Conservation (phyloP, 2,329 filamentous ascomycete species). For the Claviceps spartinae region DNA sequence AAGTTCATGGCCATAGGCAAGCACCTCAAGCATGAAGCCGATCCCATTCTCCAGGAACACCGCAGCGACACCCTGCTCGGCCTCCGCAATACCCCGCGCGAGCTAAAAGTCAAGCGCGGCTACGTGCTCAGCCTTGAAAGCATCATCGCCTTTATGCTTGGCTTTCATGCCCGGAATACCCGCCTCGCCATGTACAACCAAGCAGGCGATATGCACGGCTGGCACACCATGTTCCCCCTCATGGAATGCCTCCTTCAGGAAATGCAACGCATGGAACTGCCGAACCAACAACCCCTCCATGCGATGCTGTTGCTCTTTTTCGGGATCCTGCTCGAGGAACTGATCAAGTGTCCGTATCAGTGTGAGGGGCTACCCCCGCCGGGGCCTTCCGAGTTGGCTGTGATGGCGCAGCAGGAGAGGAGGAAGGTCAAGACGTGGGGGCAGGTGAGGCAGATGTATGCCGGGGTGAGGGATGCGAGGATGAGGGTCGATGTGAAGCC, state of each 20-base stretch:
- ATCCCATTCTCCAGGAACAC: slow-evolving; percentile 24
- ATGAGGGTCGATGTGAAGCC: slow-evolving; percentile 21
- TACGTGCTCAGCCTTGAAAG: slow-evolving; percentile 34
- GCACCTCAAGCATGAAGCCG: slow-evolving; percentile 41
- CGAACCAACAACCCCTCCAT: slow-evolving; percentile 25
- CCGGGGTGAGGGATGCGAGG: slow-evolving; percentile 15
- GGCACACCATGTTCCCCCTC: slow-evolving; percentile 32
- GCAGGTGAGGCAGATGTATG: slow-evolving; percentile 18
- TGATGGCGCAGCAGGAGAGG: slow-evolving; percentile 15
- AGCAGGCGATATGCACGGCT: slow-evolving; percentile 25
- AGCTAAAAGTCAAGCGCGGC: slow-evolving; percentile 26
- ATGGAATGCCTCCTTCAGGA: slow-evolving; percentile 25
- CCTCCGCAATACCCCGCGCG: slow-evolving; percentile 13
- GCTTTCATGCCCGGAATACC: slow-evolving; percentile 36
- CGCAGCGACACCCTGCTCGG: slow-evolving; percentile 12
- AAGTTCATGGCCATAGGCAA: slow-evolving; percentile 29
- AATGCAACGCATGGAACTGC: slow-evolving; percentile 20
- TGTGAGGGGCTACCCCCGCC: slow-evolving; percentile 7
- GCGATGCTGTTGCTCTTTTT: slow-evolving; percentile 31
- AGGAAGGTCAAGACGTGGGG: slow-evolving; percentile 16
- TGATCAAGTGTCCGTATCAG: slow-evolving; percentile 21
- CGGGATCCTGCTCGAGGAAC: slow-evolving; percentile 30
- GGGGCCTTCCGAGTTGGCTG: slow-evolving; percentile 7
- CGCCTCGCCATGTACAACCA: slow-evolving; percentile 30
- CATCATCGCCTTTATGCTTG: slow-evolving; percentile 38